These are phyloP conservation scores for Aspergillus phoenicis DNA, from an alignment of 2,329 filamentous ascomycete species.

Conservation along the genomic window DNA sequence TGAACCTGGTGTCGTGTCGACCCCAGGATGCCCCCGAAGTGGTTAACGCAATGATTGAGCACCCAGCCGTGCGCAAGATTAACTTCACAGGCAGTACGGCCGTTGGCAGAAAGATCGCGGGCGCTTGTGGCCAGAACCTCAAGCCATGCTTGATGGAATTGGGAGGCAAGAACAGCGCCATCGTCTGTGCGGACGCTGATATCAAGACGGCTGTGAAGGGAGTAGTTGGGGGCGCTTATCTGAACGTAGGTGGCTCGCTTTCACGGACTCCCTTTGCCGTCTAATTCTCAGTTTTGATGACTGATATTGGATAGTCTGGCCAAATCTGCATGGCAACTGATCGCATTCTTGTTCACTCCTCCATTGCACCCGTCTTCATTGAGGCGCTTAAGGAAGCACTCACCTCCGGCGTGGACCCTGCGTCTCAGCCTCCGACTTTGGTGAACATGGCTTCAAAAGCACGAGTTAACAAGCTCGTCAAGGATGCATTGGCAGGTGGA, in stretches of 20 bases:
- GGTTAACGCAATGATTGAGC: slow-evolving; percentile 66
- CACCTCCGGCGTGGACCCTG: slow-evolving; percentile 33
- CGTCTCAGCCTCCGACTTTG: slow-evolving; percentile 42
- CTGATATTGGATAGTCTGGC: slow-evolving; percentile 50
- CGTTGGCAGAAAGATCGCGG: slow-evolving; percentile 47
- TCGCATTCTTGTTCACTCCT: slow-evolving; percentile 64
- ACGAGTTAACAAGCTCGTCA: slow-evolving; percentile 41
- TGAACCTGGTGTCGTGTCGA: slow-evolving; percentile 71
- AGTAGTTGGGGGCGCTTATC: slow-evolving; percentile 36
- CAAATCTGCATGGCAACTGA: slow-evolving; percentile 87
- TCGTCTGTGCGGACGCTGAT: slow-evolving; percentile 78
- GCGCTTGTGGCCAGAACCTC: slow-evolving; percentile 41
- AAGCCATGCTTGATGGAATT: slow-evolving; percentile 75
- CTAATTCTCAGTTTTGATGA: background rate
- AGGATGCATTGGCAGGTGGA: slow-evolving; percentile 32
- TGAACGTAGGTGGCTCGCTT: slow-evolving; percentile 30
- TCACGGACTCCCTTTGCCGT: background rate
- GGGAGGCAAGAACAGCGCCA: slow-evolving; percentile 77
- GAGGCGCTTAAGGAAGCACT: slow-evolving; percentile 50
- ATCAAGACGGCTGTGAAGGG: slow-evolving; percentile 60
- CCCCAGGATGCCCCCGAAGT: slow-evolving; percentile 66
- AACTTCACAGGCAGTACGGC: slow-evolving; percentile 51
- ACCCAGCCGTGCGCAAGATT: slow-evolving; percentile 43
- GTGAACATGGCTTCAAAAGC: slow-evolving; percentile 49
- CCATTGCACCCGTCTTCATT: slow-evolving; percentile 56